Evolutionary conservation across 2,329 filamentous ascomycete genomes (phyloP).

Genomic region (Colletotrichum destructivum): DNA sequence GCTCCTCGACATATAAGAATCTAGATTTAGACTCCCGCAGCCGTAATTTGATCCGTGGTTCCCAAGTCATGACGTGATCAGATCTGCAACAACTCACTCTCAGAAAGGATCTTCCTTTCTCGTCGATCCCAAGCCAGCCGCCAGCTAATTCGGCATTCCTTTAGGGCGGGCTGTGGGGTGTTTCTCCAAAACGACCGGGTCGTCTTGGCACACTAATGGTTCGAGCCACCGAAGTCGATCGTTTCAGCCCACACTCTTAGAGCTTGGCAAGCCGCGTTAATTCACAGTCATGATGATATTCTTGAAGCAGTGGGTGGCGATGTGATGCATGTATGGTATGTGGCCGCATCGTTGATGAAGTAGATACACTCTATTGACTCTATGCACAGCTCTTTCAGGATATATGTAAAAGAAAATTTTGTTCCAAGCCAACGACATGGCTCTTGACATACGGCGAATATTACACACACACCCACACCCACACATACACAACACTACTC

Average conservation of each 20-base stretch:
- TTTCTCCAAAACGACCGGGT: neutral
- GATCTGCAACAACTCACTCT: no score
- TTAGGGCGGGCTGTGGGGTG: no score
- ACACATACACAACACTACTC: neutral
- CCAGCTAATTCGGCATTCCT: neutral
- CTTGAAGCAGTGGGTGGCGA: accelerated
- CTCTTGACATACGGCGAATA: neutral
- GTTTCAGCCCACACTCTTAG: neutral
- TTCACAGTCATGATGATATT: neutral
- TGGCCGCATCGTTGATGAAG: slow-evolving; percentile 18
- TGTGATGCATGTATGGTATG: neutral
- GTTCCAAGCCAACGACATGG: neutral
- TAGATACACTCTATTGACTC: slow-evolving; percentile 27
- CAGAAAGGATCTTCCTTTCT: no score
- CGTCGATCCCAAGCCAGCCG: no score
- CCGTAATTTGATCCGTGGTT: no score
- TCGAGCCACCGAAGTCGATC: neutral
- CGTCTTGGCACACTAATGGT: neutral
- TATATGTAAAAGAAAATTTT: slow-evolving; percentile 11
- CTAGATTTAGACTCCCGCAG: no score
- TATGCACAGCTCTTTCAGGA: slow-evolving; percentile 22
- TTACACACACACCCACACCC: neutral
- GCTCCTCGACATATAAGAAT: no score
- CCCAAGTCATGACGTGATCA: no score
- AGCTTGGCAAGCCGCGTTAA: neutral